phyloP scores from a whole-genome alignment of 2,329 filamentous ascomycete genomes.

The Chaetomium olivaceum region DNA sequence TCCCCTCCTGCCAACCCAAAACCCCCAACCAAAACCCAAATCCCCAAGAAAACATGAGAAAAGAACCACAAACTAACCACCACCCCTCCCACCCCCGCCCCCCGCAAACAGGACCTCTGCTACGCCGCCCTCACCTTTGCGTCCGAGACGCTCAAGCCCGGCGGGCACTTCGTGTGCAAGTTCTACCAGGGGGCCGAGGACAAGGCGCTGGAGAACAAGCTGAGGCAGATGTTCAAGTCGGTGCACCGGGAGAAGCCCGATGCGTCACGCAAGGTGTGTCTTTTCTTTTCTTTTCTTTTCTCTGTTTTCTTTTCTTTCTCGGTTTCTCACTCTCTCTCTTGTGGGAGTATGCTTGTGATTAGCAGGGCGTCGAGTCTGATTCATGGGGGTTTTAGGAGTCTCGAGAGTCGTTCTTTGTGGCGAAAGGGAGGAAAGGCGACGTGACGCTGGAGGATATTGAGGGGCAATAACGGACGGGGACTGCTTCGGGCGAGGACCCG shows the following conservation, averaged over 20 bases:
- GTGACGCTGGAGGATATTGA: constrained; percentile 35
- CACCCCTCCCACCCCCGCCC: neutral
- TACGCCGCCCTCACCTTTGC: constrained; percentile 80
- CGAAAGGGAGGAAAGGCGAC: constrained; percentile 63
- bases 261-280: constrained; percentile 77
- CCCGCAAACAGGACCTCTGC: constrained; percentile 75
- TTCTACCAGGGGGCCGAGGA: constrained; percentile 94
- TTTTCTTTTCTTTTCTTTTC: neutral
- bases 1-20: constrained; percentile 37
- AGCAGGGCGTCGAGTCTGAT: neutral
- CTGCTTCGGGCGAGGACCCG: neutral
- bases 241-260: constrained; percentile 90
- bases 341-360: neutral
- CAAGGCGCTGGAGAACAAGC: constrained; percentile 69
- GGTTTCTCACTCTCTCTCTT: neutral
- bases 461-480: neutral
- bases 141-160: constrained; percentile 76
- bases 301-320: neutral
- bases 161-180: constrained; percentile 94
- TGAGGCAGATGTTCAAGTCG: constrained; percentile 75
- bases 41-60: neutral
- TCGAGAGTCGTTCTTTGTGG: constrained; percentile 85
- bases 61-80: neutral
- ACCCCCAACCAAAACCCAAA: neutral
- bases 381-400: constrained; percentile 56